Evolutionary conservation across 805 yeast species (phyloP), one percentile per base, ranked within the genome.

Genomic region (Barnettozyma sucrosica): DNA sequence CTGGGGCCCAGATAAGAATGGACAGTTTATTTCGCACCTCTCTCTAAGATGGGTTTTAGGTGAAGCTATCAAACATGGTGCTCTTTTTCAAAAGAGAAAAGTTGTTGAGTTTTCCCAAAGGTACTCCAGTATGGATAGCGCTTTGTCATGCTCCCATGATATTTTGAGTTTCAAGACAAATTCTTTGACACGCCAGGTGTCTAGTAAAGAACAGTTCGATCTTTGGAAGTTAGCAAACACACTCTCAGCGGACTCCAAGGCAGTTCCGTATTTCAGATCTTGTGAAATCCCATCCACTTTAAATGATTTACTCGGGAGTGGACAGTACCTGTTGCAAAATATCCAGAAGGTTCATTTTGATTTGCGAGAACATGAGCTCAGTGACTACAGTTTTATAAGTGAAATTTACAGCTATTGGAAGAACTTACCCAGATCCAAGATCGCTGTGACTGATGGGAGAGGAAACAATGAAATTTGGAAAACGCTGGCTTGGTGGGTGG

Each of bases 31-130:
- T 14, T 70, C 85, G 0, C 73, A 78, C 52, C 51, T 80, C 14
- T 66, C 87, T 0, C 63, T 83, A 21, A 67, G 82, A 50, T 83
- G 88, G 88, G 77, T 83, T 60, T 49, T 82, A 11, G 64, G 74
- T 5, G 79, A 77, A 57, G 79, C 85, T 0, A 55, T 75, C 8
- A 69, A 68, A 44, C 65, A 66, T 54, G 85, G 85, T 0, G 73
- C 80, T 3, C 32, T 44, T 11, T 79, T 81, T 55, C 71, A 73
- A 44, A 58, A 54, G 10, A 67, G 66, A 1, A 56, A 73, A 8
- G 50, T 81, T 1, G 61, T 61, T 26, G 70, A 68, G 36, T 77
- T 77, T 55, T 61, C 71, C 6, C 45, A 47, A 4, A 65, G 67
- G 26, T 69, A 70, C 48, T 67, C 79, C 0, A 59, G 72, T 0